These are phyloP conservation scores for Pulveroboletus sp. DNA, from an alignment of 768 basidiomycete species.

Conservation along the genomic window DNA sequence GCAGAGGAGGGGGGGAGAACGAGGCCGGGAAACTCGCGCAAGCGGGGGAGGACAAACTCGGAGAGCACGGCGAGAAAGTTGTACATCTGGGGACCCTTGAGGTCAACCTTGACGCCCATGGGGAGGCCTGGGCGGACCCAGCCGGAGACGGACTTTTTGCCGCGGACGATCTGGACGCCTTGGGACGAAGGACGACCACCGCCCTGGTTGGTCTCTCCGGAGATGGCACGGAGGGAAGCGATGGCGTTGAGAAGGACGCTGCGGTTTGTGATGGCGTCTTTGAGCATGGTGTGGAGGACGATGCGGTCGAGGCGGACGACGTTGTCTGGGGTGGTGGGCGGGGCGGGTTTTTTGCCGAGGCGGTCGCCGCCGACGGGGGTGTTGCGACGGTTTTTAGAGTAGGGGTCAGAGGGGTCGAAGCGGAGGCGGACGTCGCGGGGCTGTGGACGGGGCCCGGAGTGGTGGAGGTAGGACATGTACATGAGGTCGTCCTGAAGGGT, in stretches of 20 bases:
- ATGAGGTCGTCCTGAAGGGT: conserved; percentile 85
- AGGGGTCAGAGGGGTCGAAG: conserved; percentile 78
- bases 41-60: conserved; percentile 92
- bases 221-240: conserved; percentile 82
- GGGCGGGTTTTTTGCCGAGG: conserved; percentile 62
- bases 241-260: conserved; percentile 76
- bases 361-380: conserved; percentile 69
- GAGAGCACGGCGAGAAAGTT: conserved; percentile 84
- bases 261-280: conserved; percentile 70
- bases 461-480: conserved; percentile 92
- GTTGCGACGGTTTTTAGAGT: conserved; percentile 73
- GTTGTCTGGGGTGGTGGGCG: conserved; percentile 62
- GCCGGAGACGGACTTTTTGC: conserved; percentile 65
- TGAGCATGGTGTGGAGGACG: conserved; percentile 81
- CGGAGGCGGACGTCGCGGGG: conserved; percentile 58
- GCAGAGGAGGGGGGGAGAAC: conserved; percentile 69
- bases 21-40: conserved; percentile 87
- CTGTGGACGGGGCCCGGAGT: conserved; percentile 48
- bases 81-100: conserved; percentile 92
- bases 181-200: conserved; percentile 65
- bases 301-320: conserved; percentile 79
- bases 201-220: conserved; percentile 72
- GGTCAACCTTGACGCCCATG: conserved; percentile 83
- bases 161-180: conserved; percentile 76
- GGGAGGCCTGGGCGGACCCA: conserved; percentile 86